Conservation (phyloP, 192 early-diverging fungal species). For the Backusella tuberculispora region DNA sequence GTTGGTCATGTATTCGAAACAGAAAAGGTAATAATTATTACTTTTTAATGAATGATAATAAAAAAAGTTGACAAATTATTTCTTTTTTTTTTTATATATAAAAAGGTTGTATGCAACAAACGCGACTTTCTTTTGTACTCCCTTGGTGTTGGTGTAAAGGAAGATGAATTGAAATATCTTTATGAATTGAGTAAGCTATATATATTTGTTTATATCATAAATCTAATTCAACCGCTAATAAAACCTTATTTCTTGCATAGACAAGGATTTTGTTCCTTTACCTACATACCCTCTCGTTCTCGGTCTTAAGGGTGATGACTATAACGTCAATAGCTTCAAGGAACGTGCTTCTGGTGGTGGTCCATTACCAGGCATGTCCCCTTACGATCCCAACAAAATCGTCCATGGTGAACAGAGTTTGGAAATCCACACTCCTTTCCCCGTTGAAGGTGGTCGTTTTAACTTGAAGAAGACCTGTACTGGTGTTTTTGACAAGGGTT, state of each 20-base stretch:
- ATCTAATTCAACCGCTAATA: no score
- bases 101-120: conserved; percentile 36
- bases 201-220: neutral
- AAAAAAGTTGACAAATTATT: neutral
- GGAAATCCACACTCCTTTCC: conserved; percentile 62
- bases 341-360: conserved; percentile 48
- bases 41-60: conserved; percentile 1
- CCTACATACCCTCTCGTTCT: conserved; percentile 75
- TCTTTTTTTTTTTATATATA: neutral
- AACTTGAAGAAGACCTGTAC: conserved; percentile 55
- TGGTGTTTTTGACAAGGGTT: conserved; percentile 76
- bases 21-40: conserved; percentile 44
- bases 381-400: conserved; percentile 66
- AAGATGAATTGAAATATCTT: conserved; percentile 65
- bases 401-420: conserved; percentile 75
- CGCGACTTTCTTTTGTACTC: conserved; percentile 75
- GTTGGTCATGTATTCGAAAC: conserved; percentile 52
- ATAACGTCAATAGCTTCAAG: conserved; percentile 39
- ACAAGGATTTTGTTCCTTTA: conserved; percentile 60
- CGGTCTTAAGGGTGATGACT: conserved; percentile 51
- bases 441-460: conserved; percentile 60
- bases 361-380: conserved; percentile 62
- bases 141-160: conserved; percentile 61
- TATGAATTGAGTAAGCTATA: conserved; percentile 64
- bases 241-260: conserved; percentile 19